Evolutionary conservation across 225 moss, liverwort and hornwort genomes (phyloP).

Genomic region (Straminergon stramineum): DNA sequence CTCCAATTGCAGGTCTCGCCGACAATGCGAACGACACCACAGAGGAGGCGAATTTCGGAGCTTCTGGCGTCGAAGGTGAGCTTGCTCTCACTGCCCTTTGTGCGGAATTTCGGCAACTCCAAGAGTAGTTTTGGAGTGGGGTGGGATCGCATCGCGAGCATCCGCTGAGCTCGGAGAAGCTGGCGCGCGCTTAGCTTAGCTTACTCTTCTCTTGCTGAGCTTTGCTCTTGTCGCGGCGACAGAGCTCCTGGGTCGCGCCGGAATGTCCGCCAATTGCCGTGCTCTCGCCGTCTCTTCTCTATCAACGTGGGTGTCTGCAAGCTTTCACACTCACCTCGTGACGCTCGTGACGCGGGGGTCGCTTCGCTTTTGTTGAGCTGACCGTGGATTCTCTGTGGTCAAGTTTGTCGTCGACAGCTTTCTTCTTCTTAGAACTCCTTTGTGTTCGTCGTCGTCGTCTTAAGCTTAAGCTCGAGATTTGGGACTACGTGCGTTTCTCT

Average conservation of each 20-base stretch:
- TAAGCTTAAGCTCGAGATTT: conserved; percentile 11
- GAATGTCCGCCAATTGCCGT: conserved; percentile 32
- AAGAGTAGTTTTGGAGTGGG: conserved; percentile 9
- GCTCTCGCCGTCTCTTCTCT: not conserved
- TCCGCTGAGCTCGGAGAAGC: conserved; percentile 19
- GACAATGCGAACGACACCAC: conserved; percentile 27
- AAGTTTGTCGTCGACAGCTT: not conserved
- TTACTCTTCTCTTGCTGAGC: not conserved
- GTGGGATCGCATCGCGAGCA: conserved; percentile 25
- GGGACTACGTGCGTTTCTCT: not conserved
- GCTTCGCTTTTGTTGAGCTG: conserved; percentile 6
- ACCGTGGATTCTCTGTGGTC: not conserved
- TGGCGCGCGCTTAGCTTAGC: not conserved
- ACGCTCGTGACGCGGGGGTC: not conserved
- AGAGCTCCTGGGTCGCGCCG: conserved; percentile 11
- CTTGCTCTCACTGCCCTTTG: not conserved
- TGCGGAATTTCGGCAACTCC: conserved; percentile 20
- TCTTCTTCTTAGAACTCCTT: not conserved
- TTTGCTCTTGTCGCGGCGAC: not conserved
- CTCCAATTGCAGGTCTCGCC: conserved; percentile 14
- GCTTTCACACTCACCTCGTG: not conserved
- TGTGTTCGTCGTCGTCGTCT: not conserved
- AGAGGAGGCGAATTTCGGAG: conserved; percentile 19
- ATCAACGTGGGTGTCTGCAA: not conserved
- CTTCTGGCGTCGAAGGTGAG: conserved; percentile 28